These are phyloP conservation scores for Lepiota brunneoincarnata DNA, from an alignment of 768 basidiomycete species.

Conservation along the genomic window DNA sequence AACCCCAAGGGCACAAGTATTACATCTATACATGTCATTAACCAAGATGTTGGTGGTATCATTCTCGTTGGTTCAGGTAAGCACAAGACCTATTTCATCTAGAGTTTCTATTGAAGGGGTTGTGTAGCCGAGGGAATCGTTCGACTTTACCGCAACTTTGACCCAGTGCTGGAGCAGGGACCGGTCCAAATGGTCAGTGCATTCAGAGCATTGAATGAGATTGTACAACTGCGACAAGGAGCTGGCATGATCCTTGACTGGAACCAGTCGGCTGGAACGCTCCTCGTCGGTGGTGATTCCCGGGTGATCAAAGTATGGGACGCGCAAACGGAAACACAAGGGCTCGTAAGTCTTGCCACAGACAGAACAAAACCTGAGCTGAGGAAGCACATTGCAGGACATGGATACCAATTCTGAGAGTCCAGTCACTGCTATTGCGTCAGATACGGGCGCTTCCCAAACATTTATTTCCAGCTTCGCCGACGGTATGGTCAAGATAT, in stretches of 20 bases:
- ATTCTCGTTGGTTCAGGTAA: slow-evolving; percentile 83
- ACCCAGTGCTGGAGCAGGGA: slow-evolving; percentile 64
- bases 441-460: slow-evolving; percentile 71
- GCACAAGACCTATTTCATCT: slow-evolving; percentile 21
- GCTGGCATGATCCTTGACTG: slow-evolving; percentile 88
- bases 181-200: slow-evolving; percentile 91
- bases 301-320: slow-evolving; percentile 92
- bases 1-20: slow-evolving; percentile 80
- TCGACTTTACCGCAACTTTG: slow-evolving; percentile 91
- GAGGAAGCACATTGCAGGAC: slow-evolving; percentile 50
- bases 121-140: slow-evolving; percentile 83
- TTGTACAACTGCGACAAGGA: slow-evolving; percentile 71
- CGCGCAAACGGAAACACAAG: slow-evolving; percentile 80
- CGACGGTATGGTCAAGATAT: slow-evolving; percentile 85
- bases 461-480: slow-evolving; percentile 90
- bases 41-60: slow-evolving; percentile 92
- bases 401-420: slow-evolving; percentile 87
- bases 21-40: slow-evolving; percentile 88
- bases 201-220: slow-evolving; percentile 84
- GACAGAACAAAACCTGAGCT: slow-evolving; percentile 2
- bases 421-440: slow-evolving; percentile 81
- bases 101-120: neutral
- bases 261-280: slow-evolving; percentile 83
- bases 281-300: slow-evolving; percentile 92
- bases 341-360: slow-evolving; percentile 50